Base-by-base conservation (phyloP, 1,284 basidiomycete genomes). In the Trametes sp. region DNA sequence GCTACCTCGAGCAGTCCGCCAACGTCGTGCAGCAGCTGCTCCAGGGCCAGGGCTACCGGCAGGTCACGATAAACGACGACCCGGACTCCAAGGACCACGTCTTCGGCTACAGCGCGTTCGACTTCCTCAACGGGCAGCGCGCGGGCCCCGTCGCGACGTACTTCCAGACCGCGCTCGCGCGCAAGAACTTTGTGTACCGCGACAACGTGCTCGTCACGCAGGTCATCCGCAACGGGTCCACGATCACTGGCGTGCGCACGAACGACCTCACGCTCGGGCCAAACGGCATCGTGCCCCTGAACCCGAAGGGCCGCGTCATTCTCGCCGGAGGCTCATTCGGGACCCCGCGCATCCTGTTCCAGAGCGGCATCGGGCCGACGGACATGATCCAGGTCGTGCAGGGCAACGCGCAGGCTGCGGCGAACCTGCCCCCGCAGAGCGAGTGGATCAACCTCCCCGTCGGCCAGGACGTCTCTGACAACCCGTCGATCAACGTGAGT, bases 401-500 rank as follows among this genome's bases (percentile, higher is more conserved):
- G 65, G 70, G 63, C 21, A 82, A 87, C 70, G 65, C 84, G 9
- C 73, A 73, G 1, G 82, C 82, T 2, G 81, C 80, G 2, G 75
- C 80, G 35, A 77, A 78, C 58, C 75, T 89, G 16, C 87, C 87
- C 11, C 78, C 84, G 9, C 64, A 77, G 64, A 70, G 73, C 16
- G 72, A 85, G 49, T 89, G 80, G 76, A 88, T 88, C 72, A 78
- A 87, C 72, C 76, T 88, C 23, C 87, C 87, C 6, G 86, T 88
- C 29, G 86, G 87, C 5, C 75, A 72, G 61, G 70, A 74, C 64
- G 84, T 85, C 14, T 81, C 79, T 41, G 87, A 89, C 72, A 88
- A 87, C 72, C 87, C 87, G 29, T 87, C 85, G 10, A 85, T 89
- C 70, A 87, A 87, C 67, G 84, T 86, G 61, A 54, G 81, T 69